These are phyloP conservation scores for Candida chauliodis DNA, from an alignment of 805 yeast species.

Conservation along the genomic window DNA sequence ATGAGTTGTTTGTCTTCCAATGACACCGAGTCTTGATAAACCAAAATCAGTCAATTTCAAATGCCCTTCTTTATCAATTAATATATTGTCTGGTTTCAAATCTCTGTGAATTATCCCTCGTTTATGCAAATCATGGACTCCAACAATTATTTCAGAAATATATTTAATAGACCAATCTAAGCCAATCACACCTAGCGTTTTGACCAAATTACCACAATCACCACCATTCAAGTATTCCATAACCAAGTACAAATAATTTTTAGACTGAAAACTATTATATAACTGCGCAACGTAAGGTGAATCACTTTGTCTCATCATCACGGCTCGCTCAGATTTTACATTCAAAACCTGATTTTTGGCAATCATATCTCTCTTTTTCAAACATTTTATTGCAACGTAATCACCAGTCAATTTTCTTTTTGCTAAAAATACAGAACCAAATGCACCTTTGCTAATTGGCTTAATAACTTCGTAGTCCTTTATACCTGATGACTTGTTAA, in stretches of 20 bases:
- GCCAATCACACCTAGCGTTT: conserved; percentile 77
- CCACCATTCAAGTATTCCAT: conserved; percentile 98
- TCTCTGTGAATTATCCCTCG: conserved; percentile 93
- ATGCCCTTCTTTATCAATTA: conserved; percentile 86
- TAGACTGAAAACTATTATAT: conserved; percentile 83
- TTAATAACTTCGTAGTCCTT: conserved; percentile 86
- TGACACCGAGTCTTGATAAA: conserved; percentile 80
- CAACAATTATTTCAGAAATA: conserved; percentile 85
- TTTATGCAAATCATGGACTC: conserved; percentile 83
- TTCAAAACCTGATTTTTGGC: conserved; percentile 95
- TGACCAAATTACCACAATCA: conserved; percentile 83
- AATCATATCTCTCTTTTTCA: conserved; percentile 92
- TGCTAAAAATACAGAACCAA: conserved; percentile 90
- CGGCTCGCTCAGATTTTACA: conserved; percentile 92
- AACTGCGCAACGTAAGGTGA: conserved; percentile 90
- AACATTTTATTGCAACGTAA: conserved; percentile 88
- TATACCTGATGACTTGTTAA: conserved; percentile 56
- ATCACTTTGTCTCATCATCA: conserved; percentile 95
- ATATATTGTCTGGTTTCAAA: conserved; percentile 87
- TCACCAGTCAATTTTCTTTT: conserved; percentile 85
- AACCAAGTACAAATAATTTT: conserved; percentile 81
- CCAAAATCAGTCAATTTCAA: conserved; percentile 95
- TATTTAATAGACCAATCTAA: conserved; percentile 84
- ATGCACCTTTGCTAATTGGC: conserved; percentile 96
- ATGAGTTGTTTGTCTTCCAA: conserved; percentile 66